Percentiles rank a stretch among this genome's conserved stretches.
Evolutionary conservation across 306 rosid species (phyloP).

Genomic region (Lithocarpus polystachyus): DNA sequence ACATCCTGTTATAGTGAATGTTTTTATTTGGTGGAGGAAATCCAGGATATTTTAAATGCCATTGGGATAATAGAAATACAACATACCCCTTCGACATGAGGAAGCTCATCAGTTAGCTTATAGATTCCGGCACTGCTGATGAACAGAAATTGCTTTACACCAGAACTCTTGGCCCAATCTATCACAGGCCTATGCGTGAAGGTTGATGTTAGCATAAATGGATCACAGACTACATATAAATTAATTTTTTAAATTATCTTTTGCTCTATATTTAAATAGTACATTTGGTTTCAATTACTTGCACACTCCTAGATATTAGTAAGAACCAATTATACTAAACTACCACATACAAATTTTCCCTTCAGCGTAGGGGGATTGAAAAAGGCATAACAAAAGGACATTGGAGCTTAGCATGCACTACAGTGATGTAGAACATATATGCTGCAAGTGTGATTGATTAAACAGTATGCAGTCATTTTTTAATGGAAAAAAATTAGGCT

Average conservation of each 20-base stretch:
- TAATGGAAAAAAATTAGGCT: not conserved
- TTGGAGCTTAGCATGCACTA: not conserved
- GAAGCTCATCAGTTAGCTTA: slow-evolving; percentile 84
- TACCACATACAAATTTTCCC: not conserved
- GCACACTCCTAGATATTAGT: not conserved
- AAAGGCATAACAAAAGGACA: not conserved
- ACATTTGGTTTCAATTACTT: not conserved
- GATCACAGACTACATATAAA: not conserved
- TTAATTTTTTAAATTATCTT: not conserved
- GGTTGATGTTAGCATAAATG: slow-evolving; percentile 9
- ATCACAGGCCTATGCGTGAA: slow-evolving; percentile 66
- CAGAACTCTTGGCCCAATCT: slow-evolving; percentile 91
- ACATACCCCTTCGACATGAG: slow-evolving; percentile 95
- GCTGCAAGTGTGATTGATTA: not conserved
- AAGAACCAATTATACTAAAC: not conserved
- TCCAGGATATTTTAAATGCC: not conserved
- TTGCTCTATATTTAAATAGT: not conserved
- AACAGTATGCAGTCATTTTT: not conserved
- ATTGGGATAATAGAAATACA: slow-evolving; percentile 1
- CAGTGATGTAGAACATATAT: not conserved
- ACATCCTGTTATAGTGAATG: slow-evolving; percentile 46
- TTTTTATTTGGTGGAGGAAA: slow-evolving; percentile 7
- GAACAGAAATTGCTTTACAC: slow-evolving; percentile 82
- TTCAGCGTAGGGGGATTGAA: not conserved
- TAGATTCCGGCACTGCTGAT: slow-evolving; percentile 97